Evolutionary conservation across 2,329 filamentous ascomycete species (phyloP).

Genomic region (Fusarium sororula): DNA sequence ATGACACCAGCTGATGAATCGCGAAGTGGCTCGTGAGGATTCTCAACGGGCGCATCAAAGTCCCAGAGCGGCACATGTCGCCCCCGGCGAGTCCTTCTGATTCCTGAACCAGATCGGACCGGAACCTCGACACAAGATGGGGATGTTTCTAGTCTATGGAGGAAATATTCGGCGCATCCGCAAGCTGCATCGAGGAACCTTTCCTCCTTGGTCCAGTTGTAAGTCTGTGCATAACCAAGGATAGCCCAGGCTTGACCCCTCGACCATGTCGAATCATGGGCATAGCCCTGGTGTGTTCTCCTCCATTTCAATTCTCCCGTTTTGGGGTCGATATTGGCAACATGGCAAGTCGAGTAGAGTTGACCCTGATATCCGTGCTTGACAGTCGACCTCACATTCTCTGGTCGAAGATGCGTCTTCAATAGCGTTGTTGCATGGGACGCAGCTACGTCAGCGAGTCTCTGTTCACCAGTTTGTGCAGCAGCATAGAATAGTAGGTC

Average conservation of each 20-base stretch:
- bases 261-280: slow-evolving; percentile 57
- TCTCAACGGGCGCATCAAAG: slow-evolving; percentile 52
- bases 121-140: slow-evolving; percentile 10
- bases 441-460: slow-evolving; percentile 49
- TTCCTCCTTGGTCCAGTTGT: slow-evolving; percentile 55
- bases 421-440: slow-evolving; percentile 52
- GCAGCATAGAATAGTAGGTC: slow-evolving; percentile 51
- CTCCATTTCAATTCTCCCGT: slow-evolving; percentile 5
- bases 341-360: slow-evolving; percentile 44
- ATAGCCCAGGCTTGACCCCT: slow-evolving; percentile 61
- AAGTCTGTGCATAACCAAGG: slow-evolving; percentile 59
- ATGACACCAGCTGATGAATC: slow-evolving; percentile 53
- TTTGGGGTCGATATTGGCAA: slow-evolving; percentile 52
- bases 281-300: slow-evolving; percentile 58
- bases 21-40: slow-evolving; percentile 36
- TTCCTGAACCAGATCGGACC: slow-evolving; percentile 17
- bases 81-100: neutral
- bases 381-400: slow-evolving; percentile 2
- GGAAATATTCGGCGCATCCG: slow-evolving; percentile 58
- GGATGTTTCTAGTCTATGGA: slow-evolving; percentile 48
- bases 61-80: slow-evolving; percentile 46
- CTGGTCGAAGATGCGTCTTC: slow-evolving; percentile 50
- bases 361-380: slow-evolving; percentile 28
- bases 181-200: slow-evolving; percentile 55
- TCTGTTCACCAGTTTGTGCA: slow-evolving; percentile 39